Evolutionary conservation across 352 stramenopile genomes (phyloP).

Genomic region (Pythium phragmiticola): DNA sequence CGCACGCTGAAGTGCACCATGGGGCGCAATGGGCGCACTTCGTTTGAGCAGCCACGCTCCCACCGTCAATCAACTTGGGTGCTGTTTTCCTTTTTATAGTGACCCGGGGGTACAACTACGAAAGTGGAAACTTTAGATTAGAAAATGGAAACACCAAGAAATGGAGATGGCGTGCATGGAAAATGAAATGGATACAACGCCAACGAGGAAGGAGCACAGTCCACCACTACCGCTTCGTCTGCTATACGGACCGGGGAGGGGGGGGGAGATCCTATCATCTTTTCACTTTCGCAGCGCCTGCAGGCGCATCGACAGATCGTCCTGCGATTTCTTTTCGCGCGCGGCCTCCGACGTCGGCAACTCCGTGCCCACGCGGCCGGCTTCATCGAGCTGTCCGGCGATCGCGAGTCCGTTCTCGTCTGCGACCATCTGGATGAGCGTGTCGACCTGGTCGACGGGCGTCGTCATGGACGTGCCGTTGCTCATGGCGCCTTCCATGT

Average conservation of each 20-base stretch:
- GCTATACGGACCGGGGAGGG: neutral
- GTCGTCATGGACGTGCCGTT: conserved; percentile 94
- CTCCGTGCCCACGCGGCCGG: conserved; percentile 83
- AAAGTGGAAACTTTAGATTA: neutral
- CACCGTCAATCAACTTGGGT: neutral
- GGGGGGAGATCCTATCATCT: too few species aligned
- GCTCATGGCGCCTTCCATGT: conserved; percentile 98
- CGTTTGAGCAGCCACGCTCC: neutral
- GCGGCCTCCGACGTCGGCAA: conserved; percentile 63
- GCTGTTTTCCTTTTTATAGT: neutral
- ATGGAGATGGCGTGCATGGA: neutral
- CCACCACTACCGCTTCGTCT: neutral
- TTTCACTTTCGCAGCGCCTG: conserved; percentile 72
- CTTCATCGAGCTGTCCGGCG: conserved; percentile 91
- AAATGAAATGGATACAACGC: neutral
- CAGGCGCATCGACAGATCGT: conserved; percentile 81
- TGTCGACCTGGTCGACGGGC: conserved; percentile 96
- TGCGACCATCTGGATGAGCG: conserved; percentile 97
- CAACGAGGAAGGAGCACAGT: too few species aligned
- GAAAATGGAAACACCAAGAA: neutral
- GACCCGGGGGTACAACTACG: neutral
- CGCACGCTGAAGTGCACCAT: conserved; percentile 83
- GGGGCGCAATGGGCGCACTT: neutral
- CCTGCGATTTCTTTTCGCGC: conserved; percentile 78
- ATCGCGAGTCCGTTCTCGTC: conserved; percentile 97